Evolutionary conservation across 2,329 filamentous ascomycete genomes (phyloP).

Genomic region (Fusarium papillatum): DNA sequence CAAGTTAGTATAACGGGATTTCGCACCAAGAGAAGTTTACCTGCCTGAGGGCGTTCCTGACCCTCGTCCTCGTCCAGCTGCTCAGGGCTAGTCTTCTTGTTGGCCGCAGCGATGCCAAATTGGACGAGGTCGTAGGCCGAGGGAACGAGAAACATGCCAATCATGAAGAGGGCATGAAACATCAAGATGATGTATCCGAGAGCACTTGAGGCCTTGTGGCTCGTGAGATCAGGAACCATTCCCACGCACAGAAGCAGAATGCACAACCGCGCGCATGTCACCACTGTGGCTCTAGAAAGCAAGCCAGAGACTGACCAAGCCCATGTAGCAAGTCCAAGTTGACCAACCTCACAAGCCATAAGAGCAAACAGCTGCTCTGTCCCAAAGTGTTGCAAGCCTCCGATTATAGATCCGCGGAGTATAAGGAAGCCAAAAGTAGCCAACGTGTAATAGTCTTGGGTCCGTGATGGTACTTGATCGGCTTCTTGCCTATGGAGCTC

Average conservation of each 20-base stretch:
- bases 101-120: neutral
- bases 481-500: conserved; percentile 77
- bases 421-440: conserved; percentile 32
- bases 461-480: conserved; percentile 51
- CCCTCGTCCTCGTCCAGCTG: neutral
- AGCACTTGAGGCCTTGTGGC: conserved; percentile 73
- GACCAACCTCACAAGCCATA: conserved; percentile 27
- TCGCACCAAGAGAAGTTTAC: neutral
- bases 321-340: conserved; percentile 56
- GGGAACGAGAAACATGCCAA: conserved; percentile 36
- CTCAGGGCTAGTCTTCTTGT: neutral
- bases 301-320: conserved; percentile 67
- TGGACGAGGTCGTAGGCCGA: conserved; percentile 15
- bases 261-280: conserved; percentile 10
- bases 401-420: conserved; percentile 26
- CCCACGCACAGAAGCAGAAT: conserved; percentile 52
- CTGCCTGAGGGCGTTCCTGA: conserved; percentile 33
- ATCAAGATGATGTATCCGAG: conserved; percentile 78
- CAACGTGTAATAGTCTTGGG: conserved; percentile 63
- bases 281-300: conserved; percentile 5
- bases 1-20: conserved; percentile 70
- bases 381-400: conserved; percentile 29
- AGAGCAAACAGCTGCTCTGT: conserved; percentile 26
- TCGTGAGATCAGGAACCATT: conserved; percentile 72
- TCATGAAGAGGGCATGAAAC: conserved; percentile 70